phyloP scores from a whole-genome alignment of 768 basidiomycete genomes.

The Tricholoma matsutake region DNA sequence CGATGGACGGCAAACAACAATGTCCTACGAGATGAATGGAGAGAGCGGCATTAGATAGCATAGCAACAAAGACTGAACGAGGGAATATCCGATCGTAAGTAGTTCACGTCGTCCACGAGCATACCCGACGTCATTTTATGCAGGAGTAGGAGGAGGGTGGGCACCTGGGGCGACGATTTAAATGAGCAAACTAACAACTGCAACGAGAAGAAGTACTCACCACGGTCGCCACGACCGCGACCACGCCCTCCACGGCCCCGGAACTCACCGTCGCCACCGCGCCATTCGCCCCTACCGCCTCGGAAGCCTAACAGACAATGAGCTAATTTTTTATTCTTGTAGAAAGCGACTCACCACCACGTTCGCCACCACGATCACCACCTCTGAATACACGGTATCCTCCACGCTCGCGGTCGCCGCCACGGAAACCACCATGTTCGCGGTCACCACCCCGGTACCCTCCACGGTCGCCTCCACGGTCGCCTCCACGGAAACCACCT shows the following conservation, averaged over 20 bases:
- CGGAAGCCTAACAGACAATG: conserved; percentile 26
- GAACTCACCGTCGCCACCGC: conserved; percentile 40
- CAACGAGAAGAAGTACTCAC: conserved; percentile 14
- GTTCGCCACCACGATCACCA: conserved; percentile 31
- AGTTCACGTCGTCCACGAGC: neutral
- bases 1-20: too few relatives aligned
- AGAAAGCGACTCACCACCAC: conserved; percentile 29
- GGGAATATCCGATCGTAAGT: neutral
- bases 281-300: conserved; percentile 46
- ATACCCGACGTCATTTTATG: neutral
- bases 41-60: neutral
- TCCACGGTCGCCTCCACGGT: conserved; percentile 40
- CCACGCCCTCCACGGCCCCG: conserved; percentile 43
- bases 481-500: conserved; percentile 16
- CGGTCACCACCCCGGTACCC: conserved; percentile 31
- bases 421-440: conserved; percentile 36
- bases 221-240: conserved; percentile 38
- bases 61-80: neutral
- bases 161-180: neutral
- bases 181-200: neutral
- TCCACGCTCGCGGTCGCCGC: conserved; percentile 32
- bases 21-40: neutral
- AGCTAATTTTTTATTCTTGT: neutral
- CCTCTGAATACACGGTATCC: conserved; percentile 30
- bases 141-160: neutral